Evolutionary conservation across 257 asterid species (phyloP).

Genomic region (Petunia axillaris): DNA sequence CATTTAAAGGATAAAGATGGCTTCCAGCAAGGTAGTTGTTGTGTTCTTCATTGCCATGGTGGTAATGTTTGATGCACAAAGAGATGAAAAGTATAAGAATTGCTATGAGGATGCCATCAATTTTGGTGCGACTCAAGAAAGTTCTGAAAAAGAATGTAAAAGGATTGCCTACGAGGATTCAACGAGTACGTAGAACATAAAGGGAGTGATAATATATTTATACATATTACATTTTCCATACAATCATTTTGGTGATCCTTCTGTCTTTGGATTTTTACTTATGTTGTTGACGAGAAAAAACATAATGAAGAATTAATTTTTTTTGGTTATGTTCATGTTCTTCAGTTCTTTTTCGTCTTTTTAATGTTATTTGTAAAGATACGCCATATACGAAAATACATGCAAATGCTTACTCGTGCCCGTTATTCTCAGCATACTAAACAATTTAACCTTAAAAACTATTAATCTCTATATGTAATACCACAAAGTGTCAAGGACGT

Average conservation of each 20-base stretch:
- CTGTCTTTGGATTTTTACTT: background rate
- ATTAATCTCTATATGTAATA: too few relatives aligned
- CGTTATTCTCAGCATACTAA: too few relatives aligned
- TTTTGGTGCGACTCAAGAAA: slow-evolving; percentile 19
- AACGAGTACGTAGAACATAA: too few relatives aligned
- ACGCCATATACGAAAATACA: too few relatives aligned
- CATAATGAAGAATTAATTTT: background rate
- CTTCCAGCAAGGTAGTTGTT: background rate
- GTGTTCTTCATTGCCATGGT: slow-evolving; percentile 17
- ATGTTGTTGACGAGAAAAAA: background rate
- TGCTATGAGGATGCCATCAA: slow-evolving; percentile 1
- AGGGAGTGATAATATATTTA: background rate
- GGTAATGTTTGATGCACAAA: slow-evolving; percentile 3
- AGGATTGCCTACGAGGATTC: background rate
- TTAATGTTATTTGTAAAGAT: background rate
- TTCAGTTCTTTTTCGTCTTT: background rate
- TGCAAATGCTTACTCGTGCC: too few relatives aligned
- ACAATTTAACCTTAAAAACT: too few relatives aligned
- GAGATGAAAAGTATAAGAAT: background rate
- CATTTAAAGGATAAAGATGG: background rate
- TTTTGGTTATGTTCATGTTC: background rate
- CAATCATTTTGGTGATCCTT: background rate
- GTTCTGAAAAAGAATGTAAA: background rate
- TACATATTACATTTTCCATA: background rate
- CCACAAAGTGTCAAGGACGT: too few relatives aligned